Conservation (phyloP, 2,329 filamentous ascomycete species). For the Fragosphaeria purpurea region DNA sequence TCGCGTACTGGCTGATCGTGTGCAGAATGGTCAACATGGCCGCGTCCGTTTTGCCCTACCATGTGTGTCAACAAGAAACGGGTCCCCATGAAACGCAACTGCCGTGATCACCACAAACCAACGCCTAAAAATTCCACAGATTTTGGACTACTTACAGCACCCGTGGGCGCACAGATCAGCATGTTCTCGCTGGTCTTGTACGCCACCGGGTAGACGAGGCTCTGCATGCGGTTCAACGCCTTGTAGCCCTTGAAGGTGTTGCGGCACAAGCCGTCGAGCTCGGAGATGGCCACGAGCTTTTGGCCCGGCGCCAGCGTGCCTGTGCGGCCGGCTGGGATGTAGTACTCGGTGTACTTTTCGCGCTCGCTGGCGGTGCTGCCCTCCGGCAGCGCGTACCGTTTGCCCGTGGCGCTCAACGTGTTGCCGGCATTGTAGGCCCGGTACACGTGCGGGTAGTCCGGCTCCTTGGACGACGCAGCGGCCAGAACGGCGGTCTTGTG, state of each 20-base stretch:
- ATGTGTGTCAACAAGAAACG: too few relatives aligned
- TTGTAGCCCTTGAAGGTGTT: constrained; percentile 95
- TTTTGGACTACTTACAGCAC: constrained; percentile 49
- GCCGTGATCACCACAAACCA: neutral
- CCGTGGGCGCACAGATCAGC: constrained; percentile 95
- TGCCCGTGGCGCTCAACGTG: constrained; percentile 66
- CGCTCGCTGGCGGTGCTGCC: constrained; percentile 62
- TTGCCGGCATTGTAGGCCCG: constrained; percentile 76
- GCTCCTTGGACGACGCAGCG: constrained; percentile 59
- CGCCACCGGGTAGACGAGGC: constrained; percentile 85
- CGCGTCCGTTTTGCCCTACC: constrained; percentile 85
- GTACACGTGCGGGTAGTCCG: constrained; percentile 90
- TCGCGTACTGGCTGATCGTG: constrained; percentile 74
- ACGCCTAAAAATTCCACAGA: neutral
- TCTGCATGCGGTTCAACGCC: constrained; percentile 94
- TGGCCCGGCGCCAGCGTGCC: constrained; percentile 63
- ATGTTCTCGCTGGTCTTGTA: constrained; percentile 97
- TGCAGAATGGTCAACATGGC: constrained; percentile 95
- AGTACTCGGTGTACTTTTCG: constrained; percentile 81
- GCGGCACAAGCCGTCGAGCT: constrained; percentile 80
- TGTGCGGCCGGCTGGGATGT: constrained; percentile 71
- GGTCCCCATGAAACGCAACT: too few relatives aligned
- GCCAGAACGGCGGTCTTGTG: constrained; percentile 72
- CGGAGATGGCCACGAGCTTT: constrained; percentile 66
- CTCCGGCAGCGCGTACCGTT: constrained; percentile 70